Conservation (phyloP, 108 stramenopile genomes). For the Halocafeteria seosinensis region DNA sequence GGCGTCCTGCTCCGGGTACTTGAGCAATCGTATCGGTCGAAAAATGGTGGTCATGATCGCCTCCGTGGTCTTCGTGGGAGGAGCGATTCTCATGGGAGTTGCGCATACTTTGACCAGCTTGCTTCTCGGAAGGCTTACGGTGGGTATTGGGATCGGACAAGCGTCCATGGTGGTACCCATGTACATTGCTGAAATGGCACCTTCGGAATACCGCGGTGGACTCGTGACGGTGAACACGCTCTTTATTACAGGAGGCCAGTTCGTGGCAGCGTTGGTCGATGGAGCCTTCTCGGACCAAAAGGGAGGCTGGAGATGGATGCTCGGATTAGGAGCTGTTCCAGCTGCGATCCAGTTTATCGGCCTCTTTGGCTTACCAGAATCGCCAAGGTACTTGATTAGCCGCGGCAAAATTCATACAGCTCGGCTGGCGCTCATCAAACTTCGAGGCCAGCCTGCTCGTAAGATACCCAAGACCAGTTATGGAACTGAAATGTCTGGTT, state of each 20-base stretch:
- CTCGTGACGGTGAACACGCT: not conserved
- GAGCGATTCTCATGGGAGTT: not conserved
- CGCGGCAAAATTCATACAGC: not conserved
- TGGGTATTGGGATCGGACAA: not conserved
- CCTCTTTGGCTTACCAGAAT: not conserved
- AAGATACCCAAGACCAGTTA: no score
- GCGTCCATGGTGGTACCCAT: not conserved
- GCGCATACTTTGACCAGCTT: not conserved
- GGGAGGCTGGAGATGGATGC: not conserved
- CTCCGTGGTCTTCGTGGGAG: not conserved
- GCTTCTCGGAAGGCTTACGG: not conserved
- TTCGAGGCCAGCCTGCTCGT: no score
- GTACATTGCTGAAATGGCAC: constrained; percentile 3
- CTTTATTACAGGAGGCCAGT: not conserved
- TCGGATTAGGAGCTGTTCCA: not conserved
- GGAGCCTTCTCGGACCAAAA: not conserved
- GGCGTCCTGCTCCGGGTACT: not conserved
- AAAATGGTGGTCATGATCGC: not conserved
- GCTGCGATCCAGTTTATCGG: not conserved
- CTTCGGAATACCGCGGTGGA: not conserved
- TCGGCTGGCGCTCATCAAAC: not conserved
- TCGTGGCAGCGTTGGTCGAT: not conserved
- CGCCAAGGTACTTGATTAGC: not conserved
- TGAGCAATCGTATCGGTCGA: not conserved
- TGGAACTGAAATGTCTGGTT: no score